Base-by-base conservation (phyloP, 2,329 filamentous ascomycete genomes). In the Domatiomyces globalis region DNA sequence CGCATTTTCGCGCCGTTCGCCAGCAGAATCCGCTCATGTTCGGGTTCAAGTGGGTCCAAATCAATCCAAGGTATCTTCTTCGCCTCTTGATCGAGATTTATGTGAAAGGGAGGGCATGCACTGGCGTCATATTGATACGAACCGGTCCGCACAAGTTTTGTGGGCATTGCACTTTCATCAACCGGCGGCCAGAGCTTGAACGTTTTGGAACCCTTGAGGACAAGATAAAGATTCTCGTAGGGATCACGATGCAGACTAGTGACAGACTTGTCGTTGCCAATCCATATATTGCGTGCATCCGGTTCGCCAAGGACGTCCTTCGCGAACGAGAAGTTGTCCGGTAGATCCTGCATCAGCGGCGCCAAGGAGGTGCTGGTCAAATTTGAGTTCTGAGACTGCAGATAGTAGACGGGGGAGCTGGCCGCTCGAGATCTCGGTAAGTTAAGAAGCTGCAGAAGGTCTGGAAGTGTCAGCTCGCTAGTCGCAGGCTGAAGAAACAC, bases 301-400 rank as follows among this genome's bases (percentile, higher is more conserved):
- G 59, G 59, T 1, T 51, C 49, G n/a, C 52, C 50, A 6, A 61
- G 54, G 4, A 56, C 52, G 1, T 49, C 42, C 12, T 33, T 18
- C 8, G 56, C 52, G 39, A 61, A 60, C 10, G 54, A 50, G 12
- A 58, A 54, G 15, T 53, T 52, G 1, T 44, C 20, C 2, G 58
- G 58, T 12, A 61, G 42, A 17, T 57, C 53, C 9, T 39, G 19
- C 17, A 50, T 45, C 6, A 61, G 46, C 9, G 52, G 33, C 2
- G 48, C 52, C 2, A 60, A 49, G 2, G 56, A 42, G 6, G 59
- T 53, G 19, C 46, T 56, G 15, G 51, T 55, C 8, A 61, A 52
- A 45, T 61, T 61, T 45, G 53, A 56, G 52, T 61, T 58, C 36
- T 61, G 59, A 1, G 59, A 61, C 46, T 61, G 59, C 8, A 61